phyloP scores from a whole-genome alignment of 129 eudicot species.

The Flaveria trinervia region DNA sequence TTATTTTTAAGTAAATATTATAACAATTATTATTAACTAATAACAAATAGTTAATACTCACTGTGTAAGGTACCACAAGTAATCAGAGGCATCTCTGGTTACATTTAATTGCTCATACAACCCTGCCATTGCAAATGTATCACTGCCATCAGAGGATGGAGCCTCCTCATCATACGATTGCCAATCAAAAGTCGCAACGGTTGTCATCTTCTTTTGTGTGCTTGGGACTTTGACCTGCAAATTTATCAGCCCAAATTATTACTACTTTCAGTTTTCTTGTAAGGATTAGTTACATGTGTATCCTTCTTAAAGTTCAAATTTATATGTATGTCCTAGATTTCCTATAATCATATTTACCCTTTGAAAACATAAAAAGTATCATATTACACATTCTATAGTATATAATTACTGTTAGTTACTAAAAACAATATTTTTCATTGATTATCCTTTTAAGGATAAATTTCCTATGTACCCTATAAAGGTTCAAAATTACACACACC shows the following conservation, averaged over 20 bases:
- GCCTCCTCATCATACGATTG: conserved; percentile 74
- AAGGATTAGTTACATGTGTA: background rate
- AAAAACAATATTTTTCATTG: background rate
- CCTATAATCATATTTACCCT: background rate
- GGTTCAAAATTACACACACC: background rate
- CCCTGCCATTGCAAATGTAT: conserved; percentile 55
- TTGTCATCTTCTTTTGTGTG: conserved; percentile 52
- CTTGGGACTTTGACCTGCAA: conserved; percentile 57
- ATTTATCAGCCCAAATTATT: conserved; percentile 9
- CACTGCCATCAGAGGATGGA: conserved; percentile 68
- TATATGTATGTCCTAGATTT: background rate
- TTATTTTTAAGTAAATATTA: background rate
- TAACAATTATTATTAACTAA: background rate
- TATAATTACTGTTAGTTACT: background rate
- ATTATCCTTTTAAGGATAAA: background rate
- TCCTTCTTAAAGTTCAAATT: conserved; percentile 2
- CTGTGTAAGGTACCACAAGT: conserved; percentile 91
- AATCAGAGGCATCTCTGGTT: conserved; percentile 86
- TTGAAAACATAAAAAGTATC: background rate
- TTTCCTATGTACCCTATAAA: too few relatives aligned
- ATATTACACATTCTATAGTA: background rate
- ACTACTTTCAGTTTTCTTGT: background rate
- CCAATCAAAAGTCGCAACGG: conserved; percentile 61
- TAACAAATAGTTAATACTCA: conserved; percentile 31
- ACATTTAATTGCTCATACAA: conserved; percentile 74